Conservation (phyloP, 805 yeast genomes). For the Wickerhamomyces bovis region DNA sequence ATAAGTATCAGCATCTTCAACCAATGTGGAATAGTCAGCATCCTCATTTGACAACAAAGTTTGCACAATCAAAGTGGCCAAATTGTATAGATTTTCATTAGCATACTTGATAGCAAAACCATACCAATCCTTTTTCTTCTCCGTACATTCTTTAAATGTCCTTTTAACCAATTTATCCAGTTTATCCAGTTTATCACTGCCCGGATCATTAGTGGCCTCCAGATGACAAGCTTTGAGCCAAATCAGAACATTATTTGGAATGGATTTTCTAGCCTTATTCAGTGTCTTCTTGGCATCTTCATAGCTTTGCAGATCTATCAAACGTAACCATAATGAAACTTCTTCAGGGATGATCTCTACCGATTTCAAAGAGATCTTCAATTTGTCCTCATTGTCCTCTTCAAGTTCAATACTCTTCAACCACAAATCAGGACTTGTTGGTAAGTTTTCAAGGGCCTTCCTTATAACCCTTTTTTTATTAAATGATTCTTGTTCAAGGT, state of each 20-base stretch:
- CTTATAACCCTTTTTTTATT: slow-evolving; percentile 55
- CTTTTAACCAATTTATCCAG: slow-evolving; percentile 43
- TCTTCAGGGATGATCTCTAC: slow-evolving; percentile 61
- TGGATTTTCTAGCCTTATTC: slow-evolving; percentile 51
- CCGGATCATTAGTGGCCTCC: slow-evolving; percentile 47
- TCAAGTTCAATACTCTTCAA: slow-evolving; percentile 55
- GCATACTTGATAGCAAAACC: slow-evolving; percentile 50
- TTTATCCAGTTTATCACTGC: slow-evolving; percentile 40
- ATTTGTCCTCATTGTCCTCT: slow-evolving; percentile 39
- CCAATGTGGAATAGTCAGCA: slow-evolving; percentile 20
- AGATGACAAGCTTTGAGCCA: slow-evolving; percentile 70
- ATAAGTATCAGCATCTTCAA: slow-evolving; percentile 20
- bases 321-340: slow-evolving; percentile 58
- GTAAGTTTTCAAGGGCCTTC: slow-evolving; percentile 65
- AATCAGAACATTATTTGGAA: slow-evolving; percentile 43
- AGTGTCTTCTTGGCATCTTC: slow-evolving; percentile 48
- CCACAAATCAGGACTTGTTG: slow-evolving; percentile 64
- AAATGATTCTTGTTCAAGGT: slow-evolving; percentile 51
- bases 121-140: slow-evolving; percentile 46
- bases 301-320: slow-evolving; percentile 39
- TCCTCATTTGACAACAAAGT: slow-evolving; percentile 32
- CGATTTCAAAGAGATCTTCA: slow-evolving; percentile 56
- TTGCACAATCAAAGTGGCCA: slow-evolving; percentile 50
- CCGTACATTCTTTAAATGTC: slow-evolving; percentile 38
- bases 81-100: slow-evolving; percentile 33